Base-by-base conservation (phyloP, 805 yeast genomes). In the Candida alai region DNA sequence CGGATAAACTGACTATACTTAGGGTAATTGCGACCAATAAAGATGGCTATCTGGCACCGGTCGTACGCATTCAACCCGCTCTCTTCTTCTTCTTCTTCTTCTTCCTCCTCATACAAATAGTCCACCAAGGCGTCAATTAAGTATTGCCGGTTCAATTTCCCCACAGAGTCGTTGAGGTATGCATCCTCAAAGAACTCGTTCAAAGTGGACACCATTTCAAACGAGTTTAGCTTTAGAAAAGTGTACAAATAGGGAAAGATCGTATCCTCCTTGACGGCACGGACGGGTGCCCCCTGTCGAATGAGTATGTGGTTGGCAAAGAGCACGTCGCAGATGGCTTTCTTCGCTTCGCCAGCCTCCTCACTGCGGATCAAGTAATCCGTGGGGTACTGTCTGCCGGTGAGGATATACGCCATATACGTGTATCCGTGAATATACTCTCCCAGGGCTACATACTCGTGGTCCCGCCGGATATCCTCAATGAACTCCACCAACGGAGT, bases 101-200 rank as follows among this genome's bases (percentile, higher is more conserved):
- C 41, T 34, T 63, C 54, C 4, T 58, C 63, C 3, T 67, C 65
- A 44, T 73, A 70, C 2, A 80, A 58, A n/a, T n/a, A n/a, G 33
- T 83, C 84, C 11, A 85, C 52, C 14, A 90, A 56, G 3, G 85
- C 74, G 40, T 86, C 90, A 14, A 86, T 60, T 10, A 90, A 73
- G 45, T 80, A 81, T 53, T 90, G 97, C 13, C 97, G 65, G 41
- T 68, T 82, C 4, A 84, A 66, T 14, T 49, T 52, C 12, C 54
- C 48, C 19, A 63, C 71, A 28, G 76, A 78, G 14, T 78, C 87
- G 30, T 88, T 86, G 36, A 90, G 55, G 26, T 74, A 65, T 0
- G 83, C 60, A 52, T 87, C 95, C 51, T 90, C 97, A 50, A 90
- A 80, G 6, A 84, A 82, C 52, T 84, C 95, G 54, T 87, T 82